Evolutionary conservation across 768 basidiomycete genomes (phyloP), one percentile per base, ranked within the genome.

Genomic region (Dentipellis sp.): DNA sequence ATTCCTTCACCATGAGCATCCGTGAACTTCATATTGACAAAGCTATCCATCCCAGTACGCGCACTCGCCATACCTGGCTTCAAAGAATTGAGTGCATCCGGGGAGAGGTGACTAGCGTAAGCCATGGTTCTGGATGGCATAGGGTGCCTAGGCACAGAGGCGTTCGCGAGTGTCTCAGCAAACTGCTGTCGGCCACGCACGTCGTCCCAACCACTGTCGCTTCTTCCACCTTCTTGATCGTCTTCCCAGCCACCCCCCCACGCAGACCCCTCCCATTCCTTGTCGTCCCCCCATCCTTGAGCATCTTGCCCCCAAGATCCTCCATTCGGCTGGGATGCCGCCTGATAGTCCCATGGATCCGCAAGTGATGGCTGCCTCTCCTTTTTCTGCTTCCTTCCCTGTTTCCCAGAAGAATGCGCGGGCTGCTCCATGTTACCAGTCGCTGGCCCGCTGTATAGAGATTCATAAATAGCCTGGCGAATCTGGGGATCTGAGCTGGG

Each of bases 111-210:
- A 46, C 23, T 58, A n/a, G 62, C 62, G 37, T 59, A 56, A 10
- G 62, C 62, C 61, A 63, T 59, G 3, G 62, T 63, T n/a, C 61
- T 53, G 10, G 62, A 63, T 19, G 58, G 37, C 58, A 59, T 55
- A 16, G 61, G 58, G n/a, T 59, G 57, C 1, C 23, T 42, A 2
- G 61, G 58, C 23, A 56, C 51, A 21, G 56, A 58, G 9, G 45
- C 48, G 51, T 36, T 54, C 11, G 55, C 42, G 52, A 63, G 39
- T 16, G 17, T 42, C 22, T 50, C 52, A 10, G 37, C 47, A 48
- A 12, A 53, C 21, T 49, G 29, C 34, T 14, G 48, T 23, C 58
- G 61, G 22, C 58, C 55, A 17, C 53, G 22, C 16, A 23, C 51
- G 42, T 63, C 58, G 10, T 57, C 52, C 58, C 56, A 57, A 3